Evolutionary conservation across 441 rosid species (phyloP), one percentile per base, ranked within the genome.

Genomic region (Capsella rubella): DNA sequence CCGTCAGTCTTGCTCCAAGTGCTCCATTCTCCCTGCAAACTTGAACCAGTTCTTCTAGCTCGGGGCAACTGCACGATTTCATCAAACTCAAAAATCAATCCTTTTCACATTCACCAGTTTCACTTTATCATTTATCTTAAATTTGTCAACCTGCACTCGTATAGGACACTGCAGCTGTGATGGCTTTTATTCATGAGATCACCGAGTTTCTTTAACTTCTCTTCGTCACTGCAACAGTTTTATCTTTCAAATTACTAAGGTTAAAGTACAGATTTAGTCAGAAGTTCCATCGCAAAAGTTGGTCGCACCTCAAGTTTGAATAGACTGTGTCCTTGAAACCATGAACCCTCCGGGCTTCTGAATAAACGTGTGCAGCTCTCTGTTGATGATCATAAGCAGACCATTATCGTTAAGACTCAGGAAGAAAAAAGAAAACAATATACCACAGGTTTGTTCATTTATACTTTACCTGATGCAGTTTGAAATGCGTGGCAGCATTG

Each of bases 1-100:
- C 99, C 0, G 99, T 95, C 29, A 95, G 93, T 82, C 98, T 91
- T 46, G 99, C 98, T 35, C 99, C 98, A n/a, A 95, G 75, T 66
- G 99, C 97, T 39, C 83, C 90, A 34, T 86, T 84, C 21, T 86
- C 89, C 14, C 85, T 83, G 83, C 89, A 83, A 51, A 83, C 64
- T 57, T 81, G 79, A 52, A 95, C 98, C 0, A 95, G 86, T 78
- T 95, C 99, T 84, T 95, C 97, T 85, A 95, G 82, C 84, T 95
- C 99, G 0, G 93, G 90, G 76, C 99, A 91, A 81, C 99, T 95
- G 73, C 69, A 57, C 16, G 63, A 37, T 67, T 52, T 61, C 62
- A 40, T 50, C 28, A 42, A 8, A 8, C 1, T 47, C 1, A 42
- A 14, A 29, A 56, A 32, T 14, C 50, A 31, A 29, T 71, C 27